phyloP scores from a whole-genome alignment of 306 rosid genomes.

The Cyamopsis tetragonoloba region DNA sequence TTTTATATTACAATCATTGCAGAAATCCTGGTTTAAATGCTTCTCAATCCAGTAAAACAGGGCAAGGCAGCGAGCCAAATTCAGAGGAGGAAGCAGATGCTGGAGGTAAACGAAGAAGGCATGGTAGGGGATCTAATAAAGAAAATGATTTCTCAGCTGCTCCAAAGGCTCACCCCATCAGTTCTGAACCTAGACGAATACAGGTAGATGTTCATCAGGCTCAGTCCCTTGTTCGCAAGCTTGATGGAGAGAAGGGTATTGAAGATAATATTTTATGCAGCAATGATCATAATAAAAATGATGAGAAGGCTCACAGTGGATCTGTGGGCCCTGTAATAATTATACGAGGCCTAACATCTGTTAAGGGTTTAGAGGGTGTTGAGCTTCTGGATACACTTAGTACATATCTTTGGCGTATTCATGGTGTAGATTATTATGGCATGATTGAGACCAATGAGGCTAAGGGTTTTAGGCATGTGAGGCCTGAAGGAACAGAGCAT shows the following conservation, averaged over 20 bases:
- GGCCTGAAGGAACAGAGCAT: slow-evolving; percentile 55
- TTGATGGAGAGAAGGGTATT: slow-evolving; percentile 83
- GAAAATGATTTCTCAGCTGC: slow-evolving; percentile 81
- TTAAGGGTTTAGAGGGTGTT: slow-evolving; percentile 90
- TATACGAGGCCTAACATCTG: slow-evolving; percentile 79
- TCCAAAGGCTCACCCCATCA: slow-evolving; percentile 76
- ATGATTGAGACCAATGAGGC: slow-evolving; percentile 80
- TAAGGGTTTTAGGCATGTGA: slow-evolving; percentile 89
- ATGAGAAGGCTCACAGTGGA: slow-evolving; percentile 69
- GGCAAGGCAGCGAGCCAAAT: slow-evolving; percentile 74
- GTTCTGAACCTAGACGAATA: slow-evolving; percentile 77
- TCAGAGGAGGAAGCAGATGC: slow-evolving; percentile 85
- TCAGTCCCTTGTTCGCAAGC: slow-evolving; percentile 79
- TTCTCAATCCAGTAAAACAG: slow-evolving; percentile 61
- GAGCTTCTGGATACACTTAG: slow-evolving; percentile 88
- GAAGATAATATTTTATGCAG: slow-evolving; percentile 73
- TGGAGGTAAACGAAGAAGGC: slow-evolving; percentile 68
- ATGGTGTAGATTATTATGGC: slow-evolving; percentile 95
- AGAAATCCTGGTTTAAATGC: slow-evolving; percentile 80
- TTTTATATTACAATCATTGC: slow-evolving; percentile 24
- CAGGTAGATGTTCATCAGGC: slow-evolving; percentile 82
- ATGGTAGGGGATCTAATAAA: slow-evolving; percentile 65
- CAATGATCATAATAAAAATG: slow-evolving; percentile 61
- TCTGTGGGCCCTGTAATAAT: slow-evolving; percentile 78
- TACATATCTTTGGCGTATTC: slow-evolving; percentile 95